Percentiles rank a stretch among this genome's conserved stretches.
Evolutionary conservation across 768 basidiomycete genomes (phyloP).

Genomic region (Daedaleopsis nitida): DNA sequence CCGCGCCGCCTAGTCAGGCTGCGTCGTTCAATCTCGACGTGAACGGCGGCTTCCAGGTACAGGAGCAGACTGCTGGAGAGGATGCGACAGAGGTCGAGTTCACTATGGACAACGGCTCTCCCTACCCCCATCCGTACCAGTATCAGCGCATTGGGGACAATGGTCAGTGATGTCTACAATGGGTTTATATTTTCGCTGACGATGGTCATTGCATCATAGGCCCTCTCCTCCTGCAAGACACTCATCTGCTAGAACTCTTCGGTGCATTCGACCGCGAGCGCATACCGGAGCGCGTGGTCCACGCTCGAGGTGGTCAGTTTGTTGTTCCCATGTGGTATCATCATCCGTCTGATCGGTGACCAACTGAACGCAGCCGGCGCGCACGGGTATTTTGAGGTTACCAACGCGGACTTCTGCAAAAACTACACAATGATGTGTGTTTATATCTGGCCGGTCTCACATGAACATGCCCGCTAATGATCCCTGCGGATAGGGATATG

Average conservation of each 20-base stretch:
- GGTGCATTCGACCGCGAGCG: slow-evolving; percentile 29
- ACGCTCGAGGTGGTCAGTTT: slow-evolving; percentile 34
- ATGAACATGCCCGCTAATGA: too few species aligned
- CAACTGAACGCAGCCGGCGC: slow-evolving; percentile 35
- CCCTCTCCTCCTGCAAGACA: slow-evolving; percentile 28
- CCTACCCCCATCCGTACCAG: slow-evolving; percentile 27
- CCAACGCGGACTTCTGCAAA: slow-evolving; percentile 44
- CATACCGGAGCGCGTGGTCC: slow-evolving; percentile 37
- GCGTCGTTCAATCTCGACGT: slow-evolving; percentile 19
- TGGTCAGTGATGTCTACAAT: slow-evolving; percentile 14
- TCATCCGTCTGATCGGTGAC: background rate
- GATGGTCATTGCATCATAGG: slow-evolving; percentile 4
- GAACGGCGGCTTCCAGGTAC: slow-evolving; percentile 19
- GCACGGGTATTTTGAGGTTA: slow-evolving; percentile 56
- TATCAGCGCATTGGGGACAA: slow-evolving; percentile 26
- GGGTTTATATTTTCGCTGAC: background rate
- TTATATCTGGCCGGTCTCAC: slow-evolving; percentile 29
- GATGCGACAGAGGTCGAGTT: slow-evolving; percentile 22
- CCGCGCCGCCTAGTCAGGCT: slow-evolving; percentile 8
- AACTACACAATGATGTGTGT: slow-evolving; percentile 37
- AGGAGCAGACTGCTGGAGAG: slow-evolving; percentile 21
- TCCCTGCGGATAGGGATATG: slow-evolving; percentile 27
- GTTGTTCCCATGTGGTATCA: background rate
- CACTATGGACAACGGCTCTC: slow-evolving; percentile 26
- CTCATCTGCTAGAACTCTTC: slow-evolving; percentile 25